Evolutionary conservation across 2,329 filamentous ascomycete species (phyloP).

Genomic region (Venturia aucupariae): DNA sequence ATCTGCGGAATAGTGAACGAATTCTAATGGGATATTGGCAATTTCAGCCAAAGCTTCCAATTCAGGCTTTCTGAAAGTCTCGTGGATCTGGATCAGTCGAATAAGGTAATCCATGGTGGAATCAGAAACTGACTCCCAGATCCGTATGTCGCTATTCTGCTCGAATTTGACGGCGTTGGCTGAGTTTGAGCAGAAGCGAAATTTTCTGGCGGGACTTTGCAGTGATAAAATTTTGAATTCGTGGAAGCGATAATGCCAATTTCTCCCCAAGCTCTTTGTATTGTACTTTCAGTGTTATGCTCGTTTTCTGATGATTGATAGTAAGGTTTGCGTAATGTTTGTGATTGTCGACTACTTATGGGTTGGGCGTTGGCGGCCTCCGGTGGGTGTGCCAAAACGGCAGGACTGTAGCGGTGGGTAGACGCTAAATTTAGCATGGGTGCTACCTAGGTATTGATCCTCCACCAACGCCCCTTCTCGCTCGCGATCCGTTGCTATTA

Average conservation of each 20-base stretch:
- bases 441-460: too few relatives aligned
- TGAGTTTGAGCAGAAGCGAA: not conserved
- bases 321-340: not conserved
- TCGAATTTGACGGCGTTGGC: too few relatives aligned
- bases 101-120: conserved; percentile 78
- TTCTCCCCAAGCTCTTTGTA: not conserved
- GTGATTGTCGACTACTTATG: too few relatives aligned
- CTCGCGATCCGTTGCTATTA: not conserved
- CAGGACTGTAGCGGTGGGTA: not conserved
- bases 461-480: not conserved
- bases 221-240: not conserved
- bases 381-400: too few relatives aligned
- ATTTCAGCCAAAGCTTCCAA: conserved; percentile 69
- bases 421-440: not conserved
- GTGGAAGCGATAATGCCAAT: not conserved
- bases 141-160: too few relatives aligned
- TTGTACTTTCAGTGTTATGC: not conserved
- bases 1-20: conserved; percentile 64
- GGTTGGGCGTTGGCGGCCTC: not conserved
- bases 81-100: conserved; percentile 80
- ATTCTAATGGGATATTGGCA: conserved; percentile 56
- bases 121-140: too few relatives aligned
- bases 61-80: conserved; percentile 82
- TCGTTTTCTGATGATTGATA: not conserved
- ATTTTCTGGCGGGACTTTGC: not conserved